Percentiles rank a stretch among this genome's conserved stretches.
Evolutionary conservation across 257 asterid species (phyloP).

Genomic region (Petrea volubilis): DNA sequence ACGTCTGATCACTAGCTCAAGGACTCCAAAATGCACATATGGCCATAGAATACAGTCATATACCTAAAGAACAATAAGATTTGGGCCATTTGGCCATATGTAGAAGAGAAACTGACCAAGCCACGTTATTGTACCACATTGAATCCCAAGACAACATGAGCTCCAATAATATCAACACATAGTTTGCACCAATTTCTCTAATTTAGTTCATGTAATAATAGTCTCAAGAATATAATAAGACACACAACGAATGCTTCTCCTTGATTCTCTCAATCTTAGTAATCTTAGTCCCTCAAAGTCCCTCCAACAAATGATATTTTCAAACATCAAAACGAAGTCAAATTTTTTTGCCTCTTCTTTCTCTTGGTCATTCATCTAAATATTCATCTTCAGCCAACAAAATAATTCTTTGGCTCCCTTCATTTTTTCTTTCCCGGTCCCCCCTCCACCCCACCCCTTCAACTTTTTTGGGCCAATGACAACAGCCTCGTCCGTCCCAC

Average conservation of each 20-base stretch:
- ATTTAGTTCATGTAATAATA: too few relatives aligned
- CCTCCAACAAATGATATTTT: constrained; percentile 18
- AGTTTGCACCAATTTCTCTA: too few relatives aligned
- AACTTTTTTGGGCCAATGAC: constrained; percentile 46
- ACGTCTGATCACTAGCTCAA: too few relatives aligned
- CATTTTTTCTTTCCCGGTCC: background rate
- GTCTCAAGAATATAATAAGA: background rate
- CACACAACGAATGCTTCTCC: constrained; percentile 35
- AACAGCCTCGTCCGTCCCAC: constrained; percentile 31
- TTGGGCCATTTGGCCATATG: background rate
- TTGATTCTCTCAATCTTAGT: constrained; percentile 25
- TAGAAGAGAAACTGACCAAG: background rate
- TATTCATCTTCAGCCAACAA: constrained; percentile 28
- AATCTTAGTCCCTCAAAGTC: constrained; percentile 11
- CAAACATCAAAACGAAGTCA: constrained; percentile 20
- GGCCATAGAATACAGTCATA: too few relatives aligned
- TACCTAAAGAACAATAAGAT: too few relatives aligned
- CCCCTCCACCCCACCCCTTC: too few relatives aligned
- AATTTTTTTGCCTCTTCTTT: constrained; percentile 21
- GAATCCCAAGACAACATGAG: background rate
- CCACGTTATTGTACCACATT: background rate
- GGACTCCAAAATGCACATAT: too few relatives aligned
- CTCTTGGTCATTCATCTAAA: constrained; percentile 24
- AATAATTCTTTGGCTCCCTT: background rate
- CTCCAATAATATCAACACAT: too few relatives aligned